These are phyloP conservation scores for Saccharomycopsis amapae DNA, from an alignment of 805 yeast genomes.

Conservation along the genomic window DNA sequence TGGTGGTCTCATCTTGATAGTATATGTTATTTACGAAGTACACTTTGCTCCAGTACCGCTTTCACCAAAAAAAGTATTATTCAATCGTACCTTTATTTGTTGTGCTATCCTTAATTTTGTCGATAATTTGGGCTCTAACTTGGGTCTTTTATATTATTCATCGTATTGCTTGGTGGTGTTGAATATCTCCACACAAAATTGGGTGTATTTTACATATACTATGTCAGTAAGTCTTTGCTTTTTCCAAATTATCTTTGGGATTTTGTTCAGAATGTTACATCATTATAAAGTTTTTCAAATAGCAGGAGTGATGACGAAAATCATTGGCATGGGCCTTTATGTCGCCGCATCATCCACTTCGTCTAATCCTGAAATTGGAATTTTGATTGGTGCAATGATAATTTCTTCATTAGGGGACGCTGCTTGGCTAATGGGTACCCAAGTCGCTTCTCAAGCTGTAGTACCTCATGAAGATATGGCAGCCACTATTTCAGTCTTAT, in stretches of 20 bases:
- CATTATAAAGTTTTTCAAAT: slow-evolving; percentile 33
- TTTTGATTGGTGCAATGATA: slow-evolving; percentile 30
- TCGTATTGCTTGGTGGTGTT: slow-evolving; percentile 31
- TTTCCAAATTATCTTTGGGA: slow-evolving; percentile 34
- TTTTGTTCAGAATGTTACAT: slow-evolving; percentile 30
- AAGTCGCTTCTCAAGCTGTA: slow-evolving; percentile 34
- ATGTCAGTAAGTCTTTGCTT: slow-evolving; percentile 32
- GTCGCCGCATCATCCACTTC: slow-evolving; percentile 24
- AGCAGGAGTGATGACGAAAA: slow-evolving; percentile 30
- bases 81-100: slow-evolving; percentile 33
- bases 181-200: slow-evolving; percentile 29
- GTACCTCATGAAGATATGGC: slow-evolving; percentile 38
- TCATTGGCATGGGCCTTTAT: slow-evolving; percentile 30
- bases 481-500: slow-evolving; percentile 31
- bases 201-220: slow-evolving; percentile 35
- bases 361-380: slow-evolving; percentile 23
- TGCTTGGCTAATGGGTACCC: slow-evolving; percentile 31
- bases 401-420: slow-evolving; percentile 37
- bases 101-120: slow-evolving; percentile 31
- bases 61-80: slow-evolving; percentile 31
- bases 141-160: slow-evolving; percentile 29
- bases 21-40: slow-evolving; percentile 32
- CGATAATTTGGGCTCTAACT: slow-evolving; percentile 28
- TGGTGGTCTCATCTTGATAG: slow-evolving; percentile 33
- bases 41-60: slow-evolving; percentile 32